These are phyloP conservation scores for Trichoderma afroharzianum DNA, from an alignment of 2,329 filamentous ascomycete species.

Conservation along the genomic window DNA sequence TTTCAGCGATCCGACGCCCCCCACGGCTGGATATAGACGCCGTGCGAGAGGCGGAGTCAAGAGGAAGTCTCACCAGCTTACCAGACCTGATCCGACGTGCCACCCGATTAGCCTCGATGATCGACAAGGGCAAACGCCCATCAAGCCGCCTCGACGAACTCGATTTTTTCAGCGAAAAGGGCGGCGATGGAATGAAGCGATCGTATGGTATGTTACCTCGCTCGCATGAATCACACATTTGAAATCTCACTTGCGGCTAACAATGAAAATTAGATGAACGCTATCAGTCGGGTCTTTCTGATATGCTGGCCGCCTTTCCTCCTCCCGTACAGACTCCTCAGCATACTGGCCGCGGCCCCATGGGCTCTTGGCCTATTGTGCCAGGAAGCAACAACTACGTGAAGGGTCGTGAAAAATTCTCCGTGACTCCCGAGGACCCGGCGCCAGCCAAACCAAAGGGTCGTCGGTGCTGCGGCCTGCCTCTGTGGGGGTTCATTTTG, in stretches of 20 bases:
- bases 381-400: conserved; percentile 7
- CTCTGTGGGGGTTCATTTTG: conserved; percentile 72
- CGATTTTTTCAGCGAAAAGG: conserved; percentile 45
- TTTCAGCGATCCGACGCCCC: conserved; percentile 60
- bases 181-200: conserved; percentile 35
- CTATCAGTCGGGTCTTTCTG: conserved; percentile 53
- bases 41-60: conserved; percentile 73
- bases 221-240: not conserved
- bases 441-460: conserved; percentile 33
- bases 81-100: conserved; percentile 87
- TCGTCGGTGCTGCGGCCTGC: conserved; percentile 78
- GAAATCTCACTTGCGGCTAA: not conserved
- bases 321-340: conserved; percentile 52
- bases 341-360: conserved; percentile 36
- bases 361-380: conserved; percentile 48
- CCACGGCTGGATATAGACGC: conserved; percentile 78
- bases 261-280: conserved; percentile 37
- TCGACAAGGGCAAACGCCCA: conserved; percentile 73
- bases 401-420: not conserved
- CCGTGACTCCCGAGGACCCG: conserved; percentile 20
- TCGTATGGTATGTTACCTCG: conserved; percentile 34
- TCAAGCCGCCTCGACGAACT: conserved; percentile 56
- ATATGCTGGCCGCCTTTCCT: conserved; percentile 64
- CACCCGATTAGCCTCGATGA: conserved; percentile 78
- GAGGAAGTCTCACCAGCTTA: conserved; percentile 87